Base-by-base conservation (phyloP, 2,329 filamentous ascomycete species). In the Pestalotiopsis fici region DNA sequence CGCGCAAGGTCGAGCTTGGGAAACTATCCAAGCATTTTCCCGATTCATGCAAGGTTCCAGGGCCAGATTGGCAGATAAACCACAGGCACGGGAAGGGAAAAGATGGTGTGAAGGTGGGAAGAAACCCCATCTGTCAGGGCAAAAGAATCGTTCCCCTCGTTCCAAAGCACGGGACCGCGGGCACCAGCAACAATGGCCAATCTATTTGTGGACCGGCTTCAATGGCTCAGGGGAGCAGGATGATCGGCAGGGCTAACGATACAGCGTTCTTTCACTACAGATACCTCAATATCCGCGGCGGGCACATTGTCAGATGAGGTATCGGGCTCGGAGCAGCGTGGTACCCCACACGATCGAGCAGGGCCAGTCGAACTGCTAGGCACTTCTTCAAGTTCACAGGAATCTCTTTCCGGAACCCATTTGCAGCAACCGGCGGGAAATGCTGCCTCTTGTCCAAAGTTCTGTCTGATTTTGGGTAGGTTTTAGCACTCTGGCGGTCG, bases 161-260 rank as follows among this genome's bases (percentile, higher is more conserved):
- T 35, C 61, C 60, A 63, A 47, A 64, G 61, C 43, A 64, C 47
- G 47, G 39, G 23, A 54, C 21, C 37, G 23, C 61, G 47, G 61
- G 39, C 61, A 35, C 47, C 47, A 54, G 50, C 18, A 21, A 50
- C 27, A 60, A 31, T 31, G 28, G 57, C n/a, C 31, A 37, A 15
- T 60, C 57, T 35, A 63, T 11, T 28, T 54, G 39, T 55, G 47
- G 47, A 25, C 47, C 43, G n/a, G 28, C 23, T 37, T 55, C 25
- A 23, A 28, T 64, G 59, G 59, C 61, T 55, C 61, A 64, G 47
- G 61, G 47, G 61, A 64, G 61, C 18, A 35, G 57, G 57, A 54
- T 55, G 47, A 64, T 55, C 61, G 61, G 61, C 61, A 64, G 9
- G 50, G 47, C 47, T 64, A 25, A 47, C 18, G 21, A 27, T 60